These are phyloP conservation scores for Xylaria sp. DNA, from an alignment of 2,329 filamentous ascomycete genomes.

Conservation along the genomic window DNA sequence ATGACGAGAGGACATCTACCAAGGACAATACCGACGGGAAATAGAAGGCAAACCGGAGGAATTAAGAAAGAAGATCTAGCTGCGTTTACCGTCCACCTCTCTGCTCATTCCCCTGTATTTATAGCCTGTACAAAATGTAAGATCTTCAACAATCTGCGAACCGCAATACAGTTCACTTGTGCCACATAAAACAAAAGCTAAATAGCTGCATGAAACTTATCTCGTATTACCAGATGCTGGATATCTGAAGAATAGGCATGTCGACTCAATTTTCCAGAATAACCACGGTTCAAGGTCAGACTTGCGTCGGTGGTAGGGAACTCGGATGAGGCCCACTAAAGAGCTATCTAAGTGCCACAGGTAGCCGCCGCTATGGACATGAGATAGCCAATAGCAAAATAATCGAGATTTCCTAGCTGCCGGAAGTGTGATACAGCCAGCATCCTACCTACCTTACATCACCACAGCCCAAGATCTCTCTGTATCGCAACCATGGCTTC, in stretches of 20 bases:
- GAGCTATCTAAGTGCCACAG: not conserved
- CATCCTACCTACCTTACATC: not conserved
- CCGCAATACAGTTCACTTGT: not conserved
- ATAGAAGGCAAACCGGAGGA: not conserved
- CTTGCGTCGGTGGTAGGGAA: not conserved
- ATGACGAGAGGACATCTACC: slow-evolving; percentile 81
- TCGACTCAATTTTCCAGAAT: not conserved
- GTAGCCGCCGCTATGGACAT: not conserved
- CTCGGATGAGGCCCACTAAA: not conserved
- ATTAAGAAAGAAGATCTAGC: not conserved
- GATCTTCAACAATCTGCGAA: not conserved
- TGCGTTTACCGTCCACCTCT: not conserved
- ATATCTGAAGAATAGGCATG: no score
- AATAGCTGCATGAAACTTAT: not conserved
- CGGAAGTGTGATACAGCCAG: not conserved
- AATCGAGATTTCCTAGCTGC: not conserved
- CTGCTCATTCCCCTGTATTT: slow-evolving; percentile 25
- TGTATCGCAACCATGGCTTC: slow-evolving; percentile 37
- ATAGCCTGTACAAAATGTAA: slow-evolving; percentile 9
- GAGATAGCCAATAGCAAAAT: not conserved
- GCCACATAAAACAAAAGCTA: not conserved
- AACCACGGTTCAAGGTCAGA: no score
- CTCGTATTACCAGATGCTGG: no score
- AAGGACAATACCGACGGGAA: slow-evolving; percentile 64
- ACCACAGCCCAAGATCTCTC: slow-evolving; percentile 13